These are phyloP conservation scores for Alternaria arborescens DNA, from an alignment of 2,329 filamentous ascomycete species.

Conservation along the genomic window DNA sequence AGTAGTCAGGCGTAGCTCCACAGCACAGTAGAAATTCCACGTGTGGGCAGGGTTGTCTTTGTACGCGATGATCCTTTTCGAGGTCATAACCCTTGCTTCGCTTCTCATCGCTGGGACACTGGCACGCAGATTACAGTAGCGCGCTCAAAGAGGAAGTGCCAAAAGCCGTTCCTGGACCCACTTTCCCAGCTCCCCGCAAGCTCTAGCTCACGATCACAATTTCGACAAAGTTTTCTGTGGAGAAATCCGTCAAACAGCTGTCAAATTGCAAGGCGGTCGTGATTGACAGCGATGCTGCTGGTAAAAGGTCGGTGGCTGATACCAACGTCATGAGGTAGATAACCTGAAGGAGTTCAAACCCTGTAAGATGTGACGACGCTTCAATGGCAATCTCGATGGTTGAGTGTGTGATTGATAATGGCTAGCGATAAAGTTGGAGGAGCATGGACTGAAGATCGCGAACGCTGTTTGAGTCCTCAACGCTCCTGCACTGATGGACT, in stretches of 20 bases:
- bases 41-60: conserved; percentile 47
- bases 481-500: neutral
- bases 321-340: neutral
- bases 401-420: conserved; percentile 4
- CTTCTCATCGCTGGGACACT: conserved; percentile 46
- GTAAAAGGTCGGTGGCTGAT: conserved; percentile 4
- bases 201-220: conserved; percentile 41
- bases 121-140: conserved; percentile 49
- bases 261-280: conserved; percentile 24
- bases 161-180: conserved; percentile 40
- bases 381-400: neutral
- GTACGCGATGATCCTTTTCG: conserved; percentile 38
- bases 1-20: conserved; percentile 35
- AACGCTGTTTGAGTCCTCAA: conserved; percentile 3
- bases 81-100: conserved; percentile 43
- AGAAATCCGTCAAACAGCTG: conserved; percentile 30
- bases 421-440: conserved; percentile 1
- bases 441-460: conserved; percentile 16
- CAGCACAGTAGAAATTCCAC: conserved; percentile 37
- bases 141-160: conserved; percentile 32
- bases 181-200: conserved; percentile 51
- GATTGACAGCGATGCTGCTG: conserved; percentile 19
- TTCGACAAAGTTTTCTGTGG: conserved; percentile 43
- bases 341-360: conserved; percentile 5
- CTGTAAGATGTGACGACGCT: conserved; percentile 6